A percentile compares a stretch with the other conserved stretches of the same genome.
These are phyloP conservation scores for Protostelium mycophagum DNA, from an alignment of 78 protist species.

Conservation along the genomic window DNA sequence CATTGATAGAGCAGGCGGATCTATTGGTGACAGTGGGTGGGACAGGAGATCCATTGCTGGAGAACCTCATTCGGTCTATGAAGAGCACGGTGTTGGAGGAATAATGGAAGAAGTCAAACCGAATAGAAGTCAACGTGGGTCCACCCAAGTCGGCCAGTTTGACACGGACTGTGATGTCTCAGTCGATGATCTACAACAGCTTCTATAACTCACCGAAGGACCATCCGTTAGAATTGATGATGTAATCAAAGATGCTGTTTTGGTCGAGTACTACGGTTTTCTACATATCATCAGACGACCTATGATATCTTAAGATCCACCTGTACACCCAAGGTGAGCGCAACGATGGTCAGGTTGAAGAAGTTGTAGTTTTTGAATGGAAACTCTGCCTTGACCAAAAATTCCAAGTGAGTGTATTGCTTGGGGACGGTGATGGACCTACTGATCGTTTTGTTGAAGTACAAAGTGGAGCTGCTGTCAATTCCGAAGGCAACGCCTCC, in stretches of 20 bases:
- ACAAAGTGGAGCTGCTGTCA: neutral
- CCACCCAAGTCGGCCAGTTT: neutral
- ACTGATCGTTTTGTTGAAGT: neutral
- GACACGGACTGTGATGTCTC: neutral
- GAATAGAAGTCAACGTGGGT: neutral
- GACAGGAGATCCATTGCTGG: too few relatives aligned
- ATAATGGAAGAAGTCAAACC: neutral
- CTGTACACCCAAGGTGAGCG: neutral
- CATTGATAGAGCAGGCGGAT: too few relatives aligned
- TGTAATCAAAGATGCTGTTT: neutral
- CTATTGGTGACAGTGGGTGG: too few relatives aligned
- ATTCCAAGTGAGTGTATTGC: neutral
- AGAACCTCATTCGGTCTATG: neutral
- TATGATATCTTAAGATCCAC: neutral
- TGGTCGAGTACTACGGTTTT: neutral
- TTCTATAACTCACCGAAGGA: neutral
- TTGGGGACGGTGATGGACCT: neutral
- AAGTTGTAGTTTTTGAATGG: neutral
- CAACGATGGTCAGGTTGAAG: neutral
- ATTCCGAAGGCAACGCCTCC: neutral
- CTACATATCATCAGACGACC: neutral
- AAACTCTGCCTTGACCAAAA: neutral
- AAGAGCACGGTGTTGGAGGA: neutral
- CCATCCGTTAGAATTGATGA: neutral
- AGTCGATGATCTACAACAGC: neutral